Conservation (phyloP, 495 filamentous ascomycete species). For the Cercophora newfieldiana region DNA sequence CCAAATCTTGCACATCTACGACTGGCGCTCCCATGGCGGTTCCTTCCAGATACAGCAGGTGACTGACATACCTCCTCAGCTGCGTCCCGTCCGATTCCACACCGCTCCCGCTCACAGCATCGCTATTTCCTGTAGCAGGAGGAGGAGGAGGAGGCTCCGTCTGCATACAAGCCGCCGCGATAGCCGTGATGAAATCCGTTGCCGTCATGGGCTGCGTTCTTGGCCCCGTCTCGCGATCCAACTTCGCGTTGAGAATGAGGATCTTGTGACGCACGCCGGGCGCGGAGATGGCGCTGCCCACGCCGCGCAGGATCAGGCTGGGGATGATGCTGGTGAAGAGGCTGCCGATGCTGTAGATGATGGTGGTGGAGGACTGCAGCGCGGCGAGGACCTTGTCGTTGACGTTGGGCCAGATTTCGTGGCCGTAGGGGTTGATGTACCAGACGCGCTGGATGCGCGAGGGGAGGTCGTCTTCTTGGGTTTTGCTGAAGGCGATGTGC, state of each 20-base stretch:
- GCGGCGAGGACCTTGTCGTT: slow-evolving; percentile 77
- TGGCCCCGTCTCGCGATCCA: slow-evolving; percentile 85
- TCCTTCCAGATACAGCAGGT: slow-evolving; percentile 80
- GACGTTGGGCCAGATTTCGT: slow-evolving; percentile 77
- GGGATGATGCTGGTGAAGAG: slow-evolving; percentile 83
- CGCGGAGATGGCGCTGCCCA: slow-evolving; percentile 55
- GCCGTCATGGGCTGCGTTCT: slow-evolving; percentile 61
- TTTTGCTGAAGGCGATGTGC: slow-evolving; percentile 78
- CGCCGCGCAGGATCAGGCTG: slow-evolving; percentile 63
- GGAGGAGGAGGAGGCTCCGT: slow-evolving; percentile 19
- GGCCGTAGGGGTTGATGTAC: slow-evolving; percentile 97
- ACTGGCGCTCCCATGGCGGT: slow-evolving; percentile 52
- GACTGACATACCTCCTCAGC: slow-evolving; percentile 66
- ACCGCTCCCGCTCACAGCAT: too few species aligned
- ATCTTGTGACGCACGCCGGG: slow-evolving; percentile 66
- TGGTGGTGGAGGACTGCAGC: slow-evolving; percentile 58
- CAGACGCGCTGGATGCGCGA: slow-evolving; percentile 79
- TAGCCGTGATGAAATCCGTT: slow-evolving; percentile 74
- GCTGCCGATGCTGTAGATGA: slow-evolving; percentile 89
- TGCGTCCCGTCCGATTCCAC: slow-evolving; percentile 44
- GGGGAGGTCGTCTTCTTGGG: slow-evolving; percentile 62
- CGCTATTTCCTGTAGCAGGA: too few species aligned
- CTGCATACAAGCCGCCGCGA: slow-evolving; percentile 63
- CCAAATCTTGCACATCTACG: slow-evolving; percentile 67
- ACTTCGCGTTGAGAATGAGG: slow-evolving; percentile 76